Evolutionary conservation across 1,139 yeast species (phyloP).

Genomic region (Blastobotrys indianensis): DNA sequence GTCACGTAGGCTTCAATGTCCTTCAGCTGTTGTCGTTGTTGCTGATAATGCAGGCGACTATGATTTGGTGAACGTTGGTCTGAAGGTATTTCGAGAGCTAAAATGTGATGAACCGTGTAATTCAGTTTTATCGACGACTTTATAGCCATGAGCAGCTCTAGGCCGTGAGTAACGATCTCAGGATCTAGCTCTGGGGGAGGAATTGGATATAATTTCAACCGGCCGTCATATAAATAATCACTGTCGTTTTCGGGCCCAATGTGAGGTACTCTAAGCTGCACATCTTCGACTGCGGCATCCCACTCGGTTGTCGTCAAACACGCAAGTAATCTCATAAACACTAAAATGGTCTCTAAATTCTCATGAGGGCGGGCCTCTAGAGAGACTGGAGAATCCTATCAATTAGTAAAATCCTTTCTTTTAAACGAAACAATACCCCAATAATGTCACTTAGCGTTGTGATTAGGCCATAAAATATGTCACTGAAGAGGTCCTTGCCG

Average conservation of each 20-base stretch:
- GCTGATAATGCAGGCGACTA: neutral
- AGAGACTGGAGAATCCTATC: conserved; percentile 2
- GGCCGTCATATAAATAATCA: conserved; percentile 19
- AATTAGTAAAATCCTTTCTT: neutral
- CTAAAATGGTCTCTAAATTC: conserved; percentile 28
- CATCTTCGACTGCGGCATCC: conserved; percentile 18
- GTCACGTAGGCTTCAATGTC: conserved; percentile 18
- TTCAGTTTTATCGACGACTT: conserved; percentile 26
- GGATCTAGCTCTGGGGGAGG: conserved; percentile 28
- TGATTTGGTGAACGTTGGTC: conserved; percentile 11
- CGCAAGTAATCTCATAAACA: conserved; percentile 30
- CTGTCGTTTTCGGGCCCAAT: conserved; percentile 23
- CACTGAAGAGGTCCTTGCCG: conserved; percentile 22
- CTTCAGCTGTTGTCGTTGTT: neutral
- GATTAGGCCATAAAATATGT: conserved; percentile 19
- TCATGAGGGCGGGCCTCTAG: conserved; percentile 27
- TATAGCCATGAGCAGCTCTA: conserved; percentile 24
- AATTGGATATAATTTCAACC: conserved; percentile 27
- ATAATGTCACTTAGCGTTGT: conserved; percentile 8
- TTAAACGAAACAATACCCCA: conserved; percentile 4
- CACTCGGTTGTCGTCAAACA: conserved; percentile 33
- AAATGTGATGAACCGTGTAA: conserved; percentile 23
- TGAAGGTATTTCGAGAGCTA: conserved; percentile 14
- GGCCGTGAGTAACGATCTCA: conserved; percentile 24
- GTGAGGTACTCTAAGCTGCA: conserved; percentile 3